These are phyloP conservation scores for Solanum etuberosum DNA, from an alignment of 257 asterid genomes.

Conservation along the genomic window DNA sequence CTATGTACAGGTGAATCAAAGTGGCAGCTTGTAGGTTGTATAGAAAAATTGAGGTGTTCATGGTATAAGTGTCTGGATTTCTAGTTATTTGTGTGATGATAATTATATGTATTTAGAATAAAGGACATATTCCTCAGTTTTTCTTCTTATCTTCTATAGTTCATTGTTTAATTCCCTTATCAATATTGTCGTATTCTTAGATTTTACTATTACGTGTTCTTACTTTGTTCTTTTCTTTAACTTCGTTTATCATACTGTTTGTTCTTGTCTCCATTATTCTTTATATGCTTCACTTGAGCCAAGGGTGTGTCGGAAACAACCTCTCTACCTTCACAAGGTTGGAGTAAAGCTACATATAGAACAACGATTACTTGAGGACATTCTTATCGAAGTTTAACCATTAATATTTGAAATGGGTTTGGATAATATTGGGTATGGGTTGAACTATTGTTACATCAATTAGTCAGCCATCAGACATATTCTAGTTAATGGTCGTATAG, in stretches of 20 bases:
- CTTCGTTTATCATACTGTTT: not conserved
- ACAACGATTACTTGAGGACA: not conserved
- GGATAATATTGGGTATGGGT: not conserved
- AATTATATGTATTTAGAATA: not conserved
- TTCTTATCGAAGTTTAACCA: not conserved
- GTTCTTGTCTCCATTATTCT: not conserved
- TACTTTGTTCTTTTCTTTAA: too few species aligned
- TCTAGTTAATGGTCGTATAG: not conserved
- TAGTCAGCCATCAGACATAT: not conserved
- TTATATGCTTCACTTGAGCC: not conserved
- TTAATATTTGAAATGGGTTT: not conserved
- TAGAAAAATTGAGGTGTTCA: not conserved
- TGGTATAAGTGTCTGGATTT: not conserved
- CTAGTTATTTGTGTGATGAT: not conserved
- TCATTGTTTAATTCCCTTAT: not conserved
- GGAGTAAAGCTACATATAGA: not conserved
- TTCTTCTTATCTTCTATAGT: not conserved
- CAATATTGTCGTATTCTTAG: not conserved
- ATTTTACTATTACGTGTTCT: too few species aligned
- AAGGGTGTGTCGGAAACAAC: not conserved
- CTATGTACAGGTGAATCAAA: not conserved
- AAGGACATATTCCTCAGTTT: not conserved
- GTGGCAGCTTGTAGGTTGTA: not conserved
- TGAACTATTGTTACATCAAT: not conserved
- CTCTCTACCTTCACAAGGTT: not conserved